Evolutionary conservation across 495 filamentous ascomycete species (phyloP), one percentile per base, ranked within the genome.

Genomic region (Penicillium simplicissimum): DNA sequence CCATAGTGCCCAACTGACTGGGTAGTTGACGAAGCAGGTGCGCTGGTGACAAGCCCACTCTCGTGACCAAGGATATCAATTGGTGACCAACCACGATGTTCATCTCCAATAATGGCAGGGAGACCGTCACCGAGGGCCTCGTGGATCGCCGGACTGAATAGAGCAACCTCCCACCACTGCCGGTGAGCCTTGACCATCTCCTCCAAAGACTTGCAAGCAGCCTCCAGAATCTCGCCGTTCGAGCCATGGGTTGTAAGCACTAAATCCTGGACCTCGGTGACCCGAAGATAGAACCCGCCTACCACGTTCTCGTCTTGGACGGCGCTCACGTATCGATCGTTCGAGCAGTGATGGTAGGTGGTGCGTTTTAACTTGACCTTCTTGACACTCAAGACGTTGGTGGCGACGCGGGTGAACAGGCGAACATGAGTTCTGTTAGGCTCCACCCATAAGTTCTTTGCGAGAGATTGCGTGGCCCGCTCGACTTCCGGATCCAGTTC

Each of bases 151-250:
- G 59, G 60, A 37, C 73, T 79, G 34, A 71, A 58, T 8, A 83
- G 42, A 10, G 71, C 75, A 13, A 72, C 74, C 49, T 78, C 72
- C 66, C 77, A 83, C 81, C 82, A 84, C 8, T 76, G 61, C n/a
- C 71, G 66, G 8, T 73, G 68, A 5, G 64, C 61, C 4, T 60
- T 59, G 14, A 70, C 57, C 76, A 80, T 79, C 3, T 72, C 67
- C 1, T 52, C 23, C 4, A 60, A 13, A 11, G 62, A 25, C 6
- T 61, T 55, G 21, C 70, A 67, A 8, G 64, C 66, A 4, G 76
- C 76, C 28, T 67, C 61, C 14, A 71, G 68, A 8, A 52, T 34
- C 8, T 34, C 31, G 48, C 25, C 17, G 17, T 52, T 11, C n/a
- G 48, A 28, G 31, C 8, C 25, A 34, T 13, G 31, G 10, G 28